Evolutionary conservation across 2,329 filamentous ascomycete species (phyloP).

Genomic region (Fusarium sororula): DNA sequence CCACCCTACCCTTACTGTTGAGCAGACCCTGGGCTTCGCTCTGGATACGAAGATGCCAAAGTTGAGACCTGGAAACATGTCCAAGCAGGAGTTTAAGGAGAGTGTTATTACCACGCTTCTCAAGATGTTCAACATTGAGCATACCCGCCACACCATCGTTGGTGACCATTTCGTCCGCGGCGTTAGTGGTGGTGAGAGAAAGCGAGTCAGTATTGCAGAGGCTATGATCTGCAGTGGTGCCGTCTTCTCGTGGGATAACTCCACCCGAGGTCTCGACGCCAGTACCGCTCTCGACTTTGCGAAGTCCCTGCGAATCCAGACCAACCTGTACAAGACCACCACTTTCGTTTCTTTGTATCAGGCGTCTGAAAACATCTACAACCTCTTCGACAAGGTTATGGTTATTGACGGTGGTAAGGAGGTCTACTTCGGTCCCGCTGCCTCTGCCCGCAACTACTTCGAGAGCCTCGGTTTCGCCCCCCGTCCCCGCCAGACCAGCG

Average conservation of each 20-base stretch:
- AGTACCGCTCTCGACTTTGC: constrained; percentile 73
- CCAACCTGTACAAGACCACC: constrained; percentile 83
- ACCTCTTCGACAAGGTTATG: constrained; percentile 83
- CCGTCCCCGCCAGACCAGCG: constrained; percentile 80
- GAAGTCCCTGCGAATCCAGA: constrained; percentile 79
- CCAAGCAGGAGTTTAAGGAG: constrained; percentile 78
- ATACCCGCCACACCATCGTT: constrained; percentile 85
- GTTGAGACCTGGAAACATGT: constrained; percentile 78
- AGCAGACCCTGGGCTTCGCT: constrained; percentile 86
- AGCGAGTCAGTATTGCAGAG: constrained; percentile 79
- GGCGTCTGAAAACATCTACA: constrained; percentile 83
- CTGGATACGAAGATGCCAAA: constrained; percentile 85
- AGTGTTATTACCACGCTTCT: constrained; percentile 78
- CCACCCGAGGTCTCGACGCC: constrained; percentile 73
- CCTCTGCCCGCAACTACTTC: constrained; percentile 77
- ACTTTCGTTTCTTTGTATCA: constrained; percentile 90
- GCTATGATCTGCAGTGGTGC: constrained; percentile 81
- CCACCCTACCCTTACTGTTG: constrained; percentile 84
- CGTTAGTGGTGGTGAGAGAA: constrained; percentile 77
- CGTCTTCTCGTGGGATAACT: constrained; percentile 80
- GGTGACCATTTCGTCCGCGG: constrained; percentile 84
- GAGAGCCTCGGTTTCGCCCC: constrained; percentile 79
- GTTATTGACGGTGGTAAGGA: constrained; percentile 80
- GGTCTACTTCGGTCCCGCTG: constrained; percentile 77
- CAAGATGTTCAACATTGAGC: constrained; percentile 94